Conservation (phyloP, 345 rosid genomes). For the Mangifera indica region DNA sequence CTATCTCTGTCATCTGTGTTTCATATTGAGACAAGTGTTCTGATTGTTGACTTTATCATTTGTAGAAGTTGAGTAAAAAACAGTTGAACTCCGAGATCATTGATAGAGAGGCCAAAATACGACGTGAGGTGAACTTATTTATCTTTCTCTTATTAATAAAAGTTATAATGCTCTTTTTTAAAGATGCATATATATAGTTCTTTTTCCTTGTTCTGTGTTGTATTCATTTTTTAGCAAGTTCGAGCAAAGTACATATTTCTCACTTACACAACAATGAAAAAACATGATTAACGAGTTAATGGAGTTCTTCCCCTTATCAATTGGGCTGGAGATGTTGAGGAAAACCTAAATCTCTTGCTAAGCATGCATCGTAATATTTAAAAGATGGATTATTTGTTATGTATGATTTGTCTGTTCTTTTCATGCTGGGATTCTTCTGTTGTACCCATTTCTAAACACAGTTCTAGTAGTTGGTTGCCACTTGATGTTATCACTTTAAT, state of each 20-base stretch:
- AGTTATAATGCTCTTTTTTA: too few species aligned
- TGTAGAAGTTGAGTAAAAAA: conserved; percentile 51
- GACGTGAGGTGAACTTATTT: conserved; percentile 55
- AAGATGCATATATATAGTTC: conserved; percentile 45
- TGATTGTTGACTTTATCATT: conserved; percentile 25
- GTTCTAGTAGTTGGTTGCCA: neutral
- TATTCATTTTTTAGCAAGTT: conserved; percentile 1
- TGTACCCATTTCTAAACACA: neutral
- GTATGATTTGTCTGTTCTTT: neutral
- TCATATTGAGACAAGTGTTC: conserved; percentile 4
- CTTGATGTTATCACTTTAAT: neutral
- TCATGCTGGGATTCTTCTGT: neutral
- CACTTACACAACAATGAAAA: neutral
- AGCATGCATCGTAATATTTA: too few species aligned
- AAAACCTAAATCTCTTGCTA: too few species aligned
- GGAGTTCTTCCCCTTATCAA: neutral
- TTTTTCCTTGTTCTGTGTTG: conserved; percentile 10
- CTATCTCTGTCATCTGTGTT: conserved; percentile 10
- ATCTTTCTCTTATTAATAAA: too few species aligned
- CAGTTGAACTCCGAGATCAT: conserved; percentile 23
- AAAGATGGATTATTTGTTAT: neutral
- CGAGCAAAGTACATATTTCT: neutral
- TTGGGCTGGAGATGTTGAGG: too few species aligned
- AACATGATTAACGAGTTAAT: conserved; percentile 1
- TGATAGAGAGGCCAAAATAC: conserved; percentile 49